A percentile compares a stretch with the other conserved stretches of the same genome.
phyloP scores from a whole-genome alignment of 208 protist species.

The Leishmania guyanensis region DNA sequence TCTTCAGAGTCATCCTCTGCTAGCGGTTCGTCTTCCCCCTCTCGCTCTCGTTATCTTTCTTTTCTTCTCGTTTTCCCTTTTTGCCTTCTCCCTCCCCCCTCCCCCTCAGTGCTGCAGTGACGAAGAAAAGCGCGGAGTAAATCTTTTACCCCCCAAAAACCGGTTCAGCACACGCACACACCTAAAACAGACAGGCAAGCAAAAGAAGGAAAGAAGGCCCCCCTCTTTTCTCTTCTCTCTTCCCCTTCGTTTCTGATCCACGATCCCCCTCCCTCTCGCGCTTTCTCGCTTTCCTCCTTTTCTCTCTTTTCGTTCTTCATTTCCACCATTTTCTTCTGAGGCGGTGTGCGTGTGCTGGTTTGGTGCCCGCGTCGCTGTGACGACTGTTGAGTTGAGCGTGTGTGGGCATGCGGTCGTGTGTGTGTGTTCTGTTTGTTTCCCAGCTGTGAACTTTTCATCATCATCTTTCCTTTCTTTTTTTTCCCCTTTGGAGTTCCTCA shows the following conservation, averaged over 20 bases:
- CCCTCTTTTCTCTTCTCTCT: background rate
- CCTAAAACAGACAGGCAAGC: too few species aligned
- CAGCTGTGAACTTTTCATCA: background rate
- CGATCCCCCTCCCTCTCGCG: background rate
- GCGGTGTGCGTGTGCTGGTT: background rate
- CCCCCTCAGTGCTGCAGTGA: background rate
- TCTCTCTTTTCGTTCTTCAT: background rate
- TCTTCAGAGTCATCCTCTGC: background rate
- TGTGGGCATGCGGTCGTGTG: background rate
- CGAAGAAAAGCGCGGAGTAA: too few species aligned
- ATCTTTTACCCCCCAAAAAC: background rate
- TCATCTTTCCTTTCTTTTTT: background rate
- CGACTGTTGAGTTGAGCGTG: background rate
- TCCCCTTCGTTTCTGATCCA: background rate
- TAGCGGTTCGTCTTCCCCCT: background rate
- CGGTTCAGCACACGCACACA: too few species aligned
- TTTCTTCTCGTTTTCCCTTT: background rate
- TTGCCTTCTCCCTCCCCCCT: background rate
- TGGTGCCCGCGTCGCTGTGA: background rate
- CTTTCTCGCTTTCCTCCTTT: background rate
- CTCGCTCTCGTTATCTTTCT: background rate
- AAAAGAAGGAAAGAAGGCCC: too few species aligned
- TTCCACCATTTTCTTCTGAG: background rate
- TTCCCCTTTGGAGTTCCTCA: background rate
- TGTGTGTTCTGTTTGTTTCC: background rate